A percentile compares a stretch with the other conserved stretches of the same genome.
phyloP scores from a whole-genome alignment of 2,329 filamentous ascomycete genomes.

The Annulohypoxylon truncatum region DNA sequence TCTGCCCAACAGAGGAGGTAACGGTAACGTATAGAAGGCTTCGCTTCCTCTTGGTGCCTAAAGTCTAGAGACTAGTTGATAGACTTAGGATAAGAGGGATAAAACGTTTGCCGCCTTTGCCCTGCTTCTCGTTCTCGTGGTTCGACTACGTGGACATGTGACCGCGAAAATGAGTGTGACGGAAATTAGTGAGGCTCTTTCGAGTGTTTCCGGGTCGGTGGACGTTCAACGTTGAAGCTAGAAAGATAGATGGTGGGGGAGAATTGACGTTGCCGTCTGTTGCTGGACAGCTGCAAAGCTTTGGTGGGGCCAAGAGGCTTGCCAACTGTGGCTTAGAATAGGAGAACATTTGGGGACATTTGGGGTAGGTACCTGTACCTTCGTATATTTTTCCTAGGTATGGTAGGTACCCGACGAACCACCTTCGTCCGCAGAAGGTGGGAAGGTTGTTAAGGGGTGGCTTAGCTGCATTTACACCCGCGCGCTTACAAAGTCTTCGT shows the following conservation, averaged over 20 bases:
- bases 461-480: constrained; percentile 36
- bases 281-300: constrained; percentile 32
- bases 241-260: constrained; percentile 34
- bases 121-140: constrained; percentile 20
- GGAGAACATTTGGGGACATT: neutral
- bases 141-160: constrained; percentile 40
- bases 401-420: constrained; percentile 8
- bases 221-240: constrained; percentile 29
- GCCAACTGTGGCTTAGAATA: constrained; percentile 36
- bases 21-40: constrained; percentile 2
- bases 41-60: constrained; percentile 23
- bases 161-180: constrained; percentile 10
- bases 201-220: constrained; percentile 26
- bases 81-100: neutral
- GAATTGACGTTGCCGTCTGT: constrained; percentile 38
- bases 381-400: neutral
- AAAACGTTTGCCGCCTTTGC: constrained; percentile 16
- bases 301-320: constrained; percentile 29
- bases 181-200: constrained; percentile 30
- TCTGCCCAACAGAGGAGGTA: constrained; percentile 28
- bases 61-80: neutral
- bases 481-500: constrained; percentile 18
- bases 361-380: constrained; percentile 14
- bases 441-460: constrained; percentile 21
- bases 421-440: neutral